These are phyloP conservation scores for Coccomyxa sp. DNA, from an alignment of 139 green algal genomes.

Conservation along the genomic window DNA sequence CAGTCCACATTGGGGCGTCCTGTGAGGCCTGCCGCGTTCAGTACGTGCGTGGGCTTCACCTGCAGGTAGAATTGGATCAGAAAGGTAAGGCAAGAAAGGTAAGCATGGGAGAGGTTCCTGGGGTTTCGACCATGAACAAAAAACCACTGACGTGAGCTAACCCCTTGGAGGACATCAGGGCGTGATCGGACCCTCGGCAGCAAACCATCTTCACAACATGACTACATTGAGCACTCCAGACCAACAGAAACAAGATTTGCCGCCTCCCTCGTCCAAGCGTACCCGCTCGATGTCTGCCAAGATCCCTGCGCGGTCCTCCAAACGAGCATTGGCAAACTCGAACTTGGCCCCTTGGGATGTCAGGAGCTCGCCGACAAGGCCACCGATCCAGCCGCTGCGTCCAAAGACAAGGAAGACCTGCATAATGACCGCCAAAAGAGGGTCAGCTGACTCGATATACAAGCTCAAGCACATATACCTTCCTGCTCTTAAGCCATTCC, in stretches of 20 bases:
- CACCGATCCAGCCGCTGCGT: constrained; percentile 83
- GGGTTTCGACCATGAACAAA: not conserved
- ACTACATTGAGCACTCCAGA: too few relatives aligned
- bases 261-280: not conserved
- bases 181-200: too few relatives aligned
- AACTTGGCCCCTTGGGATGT: constrained; percentile 74
- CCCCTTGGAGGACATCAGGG: too few relatives aligned
- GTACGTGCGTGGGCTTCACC: constrained; percentile 91
- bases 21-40: constrained; percentile 93
- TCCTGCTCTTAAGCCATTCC: not conserved
- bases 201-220: too few relatives aligned
- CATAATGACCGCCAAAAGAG: not conserved
- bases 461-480: not conserved
- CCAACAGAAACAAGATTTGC: too few relatives aligned
- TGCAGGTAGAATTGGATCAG: constrained; percentile 16
- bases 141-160: not conserved
- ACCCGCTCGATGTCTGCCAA: constrained; percentile 86
- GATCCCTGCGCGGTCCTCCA: constrained; percentile 83
- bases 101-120: not conserved
- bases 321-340: constrained; percentile 72
- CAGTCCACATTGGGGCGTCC: constrained; percentile 97
- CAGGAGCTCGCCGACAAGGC: constrained; percentile 73
- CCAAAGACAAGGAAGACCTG: constrained; percentile 86
- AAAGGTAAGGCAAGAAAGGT: too few relatives aligned
- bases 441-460: not conserved